Evolutionary conservation across 1,284 basidiomycete species (phyloP), one percentile per base, ranked within the genome.

Genomic region (Tilletiopsis washingtonensis): DNA sequence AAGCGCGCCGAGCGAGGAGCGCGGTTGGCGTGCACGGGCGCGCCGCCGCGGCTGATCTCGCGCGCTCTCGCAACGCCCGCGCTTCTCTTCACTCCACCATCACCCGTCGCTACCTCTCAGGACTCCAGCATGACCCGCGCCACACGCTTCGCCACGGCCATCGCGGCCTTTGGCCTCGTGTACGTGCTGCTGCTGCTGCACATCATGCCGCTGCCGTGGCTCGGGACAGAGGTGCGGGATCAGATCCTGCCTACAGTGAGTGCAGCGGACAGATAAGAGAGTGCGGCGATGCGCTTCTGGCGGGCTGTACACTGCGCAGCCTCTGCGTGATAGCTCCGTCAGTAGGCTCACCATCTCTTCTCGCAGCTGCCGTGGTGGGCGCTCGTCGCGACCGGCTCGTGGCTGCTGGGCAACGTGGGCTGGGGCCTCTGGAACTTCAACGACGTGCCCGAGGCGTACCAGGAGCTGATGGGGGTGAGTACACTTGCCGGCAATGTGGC

Each of bases 391-490:
- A 51, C 50, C 2, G 60, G 60, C 26, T 49, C 57, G 19, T 60
- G 51, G 27, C 52, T 62, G n/a, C 47, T 62, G 17, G 60, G 45
- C 48, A 41, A 57, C 38, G 45, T 62, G 15, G 60, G 60, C 23
- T 60, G 55, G 57, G 60, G 57, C 29, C 40, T 62, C n/a, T 62
- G 45, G 43, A 43, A 54, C 43, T 62, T 62, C 53, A 57, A 57
- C 34, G 53, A 62, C 36, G 49, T 51, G 4, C 60, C 60, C 3
- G 32, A 60, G 26, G 60, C 60, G 9, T 52, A 62, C 25, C 45
- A 62, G 12, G 55, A 59, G 40, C 54, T 62, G 20, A 39, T 62
- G 42, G 37, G 54, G 24, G 60, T 62, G 34, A 43, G 59, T 62
- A 11, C 6, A 26, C 12, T 45, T 20, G 26, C 25, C 14, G 6